These are phyloP conservation scores for Peniophora sp. DNA, from an alignment of 1,284 basidiomycete species.

Conservation along the genomic window DNA sequence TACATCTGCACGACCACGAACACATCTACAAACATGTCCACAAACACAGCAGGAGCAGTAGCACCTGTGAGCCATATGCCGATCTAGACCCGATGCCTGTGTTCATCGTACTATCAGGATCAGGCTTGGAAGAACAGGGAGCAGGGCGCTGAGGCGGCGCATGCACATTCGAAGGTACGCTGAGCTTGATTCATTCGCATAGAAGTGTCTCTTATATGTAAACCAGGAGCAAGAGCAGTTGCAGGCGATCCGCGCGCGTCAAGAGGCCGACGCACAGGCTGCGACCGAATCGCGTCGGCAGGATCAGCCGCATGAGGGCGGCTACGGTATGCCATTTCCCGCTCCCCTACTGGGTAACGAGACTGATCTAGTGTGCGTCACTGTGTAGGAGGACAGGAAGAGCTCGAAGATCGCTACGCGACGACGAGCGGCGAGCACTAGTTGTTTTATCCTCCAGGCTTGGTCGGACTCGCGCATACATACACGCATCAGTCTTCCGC, in stretches of 20 bases:
- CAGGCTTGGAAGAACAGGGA: constrained; percentile 21
- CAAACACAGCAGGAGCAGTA: constrained; percentile 17
- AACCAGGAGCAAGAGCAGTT: constrained; percentile 25
- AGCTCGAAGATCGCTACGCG: constrained; percentile 40
- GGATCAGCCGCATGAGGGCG: background rate
- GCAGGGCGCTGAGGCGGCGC: constrained; percentile 22
- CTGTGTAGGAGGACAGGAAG: constrained; percentile 30
- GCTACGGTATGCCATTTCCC: background rate
- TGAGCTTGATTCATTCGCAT: too few relatives aligned
- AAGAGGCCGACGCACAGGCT: constrained; percentile 10
- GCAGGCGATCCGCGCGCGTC: constrained; percentile 16
- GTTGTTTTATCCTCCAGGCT: too few relatives aligned
- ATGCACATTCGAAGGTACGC: constrained; percentile 23
- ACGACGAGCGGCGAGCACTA: constrained; percentile 40
- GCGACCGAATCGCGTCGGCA: constrained; percentile 7
- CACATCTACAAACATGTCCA: too few relatives aligned
- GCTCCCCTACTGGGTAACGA: too few relatives aligned
- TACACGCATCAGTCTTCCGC: too few relatives aligned
- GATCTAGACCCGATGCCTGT: background rate
- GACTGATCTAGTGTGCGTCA: too few relatives aligned
- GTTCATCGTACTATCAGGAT: constrained; percentile 13
- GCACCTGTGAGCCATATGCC: background rate
- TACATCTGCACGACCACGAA: too few relatives aligned
- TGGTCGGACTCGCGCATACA: too few relatives aligned
- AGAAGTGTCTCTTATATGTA: too few relatives aligned